Conservation (phyloP, 495 filamentous ascomycete genomes). For the Aspergillus wentii region DNA sequence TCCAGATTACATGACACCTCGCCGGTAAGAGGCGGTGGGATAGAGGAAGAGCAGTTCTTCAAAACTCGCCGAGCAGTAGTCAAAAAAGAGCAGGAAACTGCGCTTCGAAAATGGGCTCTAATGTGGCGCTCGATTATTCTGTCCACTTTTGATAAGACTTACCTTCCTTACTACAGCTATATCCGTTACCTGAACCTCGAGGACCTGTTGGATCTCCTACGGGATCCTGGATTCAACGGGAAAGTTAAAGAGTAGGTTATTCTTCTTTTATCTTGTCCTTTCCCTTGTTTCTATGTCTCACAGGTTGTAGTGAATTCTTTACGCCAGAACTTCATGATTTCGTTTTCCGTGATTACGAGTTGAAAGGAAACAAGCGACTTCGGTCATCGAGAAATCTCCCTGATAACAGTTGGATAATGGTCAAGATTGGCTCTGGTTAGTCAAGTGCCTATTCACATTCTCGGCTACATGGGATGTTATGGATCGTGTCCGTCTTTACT, state of each 20-base stretch:
- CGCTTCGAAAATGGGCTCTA: conserved; percentile 47
- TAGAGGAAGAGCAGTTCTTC: conserved; percentile 30
- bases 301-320: conserved; percentile 41
- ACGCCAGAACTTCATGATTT: conserved; percentile 37
- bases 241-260: conserved; percentile 30
- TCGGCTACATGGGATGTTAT: neutral
- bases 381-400: conserved; percentile 10
- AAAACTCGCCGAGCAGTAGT: conserved; percentile 13
- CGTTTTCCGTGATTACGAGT: conserved; percentile 11
- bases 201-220: conserved; percentile 54
- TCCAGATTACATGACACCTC: conserved; percentile 33
- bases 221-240: conserved; percentile 40
- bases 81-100: conserved; percentile 11
- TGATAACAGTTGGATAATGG: conserved; percentile 12
- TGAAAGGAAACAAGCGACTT: conserved; percentile 19
- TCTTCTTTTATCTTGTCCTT: neutral
- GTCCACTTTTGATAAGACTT: conserved; percentile 58
- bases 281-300: conserved; percentile 4
- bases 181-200: conserved; percentile 58
- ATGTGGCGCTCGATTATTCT: conserved; percentile 67
- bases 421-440: conserved; percentile 17
- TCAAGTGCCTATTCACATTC: conserved; percentile 1
- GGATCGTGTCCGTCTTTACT: conserved; percentile 4
- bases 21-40: conserved; percentile 28
- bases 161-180: conserved; percentile 66